These are phyloP conservation scores for Sonneratia caseolaris DNA, from an alignment of 345 rosid species.

Conservation along the genomic window DNA sequence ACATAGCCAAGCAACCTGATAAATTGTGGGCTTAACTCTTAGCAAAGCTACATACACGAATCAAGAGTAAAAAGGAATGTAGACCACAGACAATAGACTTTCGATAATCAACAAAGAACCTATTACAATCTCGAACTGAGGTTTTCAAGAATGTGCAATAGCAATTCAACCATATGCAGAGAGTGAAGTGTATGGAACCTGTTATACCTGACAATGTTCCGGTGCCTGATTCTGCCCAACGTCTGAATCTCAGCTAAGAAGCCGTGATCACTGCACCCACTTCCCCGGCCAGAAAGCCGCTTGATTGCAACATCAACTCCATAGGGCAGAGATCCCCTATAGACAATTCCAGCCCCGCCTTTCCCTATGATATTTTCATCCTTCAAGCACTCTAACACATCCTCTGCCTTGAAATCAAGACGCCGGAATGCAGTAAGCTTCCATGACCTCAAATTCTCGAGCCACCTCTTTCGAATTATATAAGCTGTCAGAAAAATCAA, in stretches of 20 bases:
- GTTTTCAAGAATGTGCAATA: too few relatives aligned
- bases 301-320: constrained; percentile 73
- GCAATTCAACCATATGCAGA: too few relatives aligned
- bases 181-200: too few relatives aligned
- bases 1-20: constrained; percentile 54
- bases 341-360: constrained; percentile 90
- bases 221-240: constrained; percentile 69
- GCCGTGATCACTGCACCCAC: constrained; percentile 60
- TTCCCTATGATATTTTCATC: constrained; percentile 90
- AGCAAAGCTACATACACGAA: neutral
- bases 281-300: constrained; percentile 52
- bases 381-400: constrained; percentile 66
- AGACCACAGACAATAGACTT: neutral
- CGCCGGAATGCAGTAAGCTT: constrained; percentile 76
- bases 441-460: constrained; percentile 48
- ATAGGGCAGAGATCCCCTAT: constrained; percentile 70
- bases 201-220: constrained; percentile 49
- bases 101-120: too few relatives aligned
- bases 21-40: neutral
- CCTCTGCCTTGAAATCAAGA: constrained; percentile 68
- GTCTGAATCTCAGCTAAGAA: constrained; percentile 93
- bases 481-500: constrained; percentile 34
- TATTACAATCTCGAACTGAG: neutral
- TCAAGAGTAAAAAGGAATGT: neutral
- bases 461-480: constrained; percentile 33